Conservation (phyloP, 2,329 filamentous ascomycete genomes). For the Cladosporium sp. region DNA sequence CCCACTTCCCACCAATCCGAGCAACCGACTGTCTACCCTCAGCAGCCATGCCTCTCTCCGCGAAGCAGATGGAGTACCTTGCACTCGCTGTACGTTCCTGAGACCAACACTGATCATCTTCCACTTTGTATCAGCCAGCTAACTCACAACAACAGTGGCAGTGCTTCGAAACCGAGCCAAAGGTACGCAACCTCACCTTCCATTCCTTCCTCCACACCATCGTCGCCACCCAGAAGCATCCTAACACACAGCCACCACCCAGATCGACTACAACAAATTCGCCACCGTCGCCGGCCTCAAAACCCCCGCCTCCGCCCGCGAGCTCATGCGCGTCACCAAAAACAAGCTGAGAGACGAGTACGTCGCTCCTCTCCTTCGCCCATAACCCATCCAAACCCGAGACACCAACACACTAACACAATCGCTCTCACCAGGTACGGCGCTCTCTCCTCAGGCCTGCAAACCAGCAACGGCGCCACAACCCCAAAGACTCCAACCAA, state of each 20-base stretch:
- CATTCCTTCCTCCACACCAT: background rate
- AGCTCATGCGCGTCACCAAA: constrained; percentile 40
- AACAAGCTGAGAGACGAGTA: constrained; percentile 38
- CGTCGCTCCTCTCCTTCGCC: constrained; percentile 16
- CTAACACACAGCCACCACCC: background rate
- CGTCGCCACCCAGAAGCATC: too few species aligned
- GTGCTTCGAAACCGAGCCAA: constrained; percentile 38
- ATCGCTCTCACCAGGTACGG: background rate
- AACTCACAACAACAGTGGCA: constrained; percentile 26
- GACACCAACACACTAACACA: background rate
- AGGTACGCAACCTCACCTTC: constrained; percentile 25
- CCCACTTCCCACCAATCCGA: background rate
- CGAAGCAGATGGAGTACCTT: constrained; percentile 35
- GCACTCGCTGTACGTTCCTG: constrained; percentile 27
- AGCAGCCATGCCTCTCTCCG: constrained; percentile 31
- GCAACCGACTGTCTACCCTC: background rate
- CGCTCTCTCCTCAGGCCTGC: constrained; percentile 7
- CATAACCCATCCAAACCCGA: background rate
- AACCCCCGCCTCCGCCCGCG: constrained; percentile 33
- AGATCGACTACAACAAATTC: constrained; percentile 41
- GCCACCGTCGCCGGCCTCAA: constrained; percentile 33
- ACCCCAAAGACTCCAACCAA: constrained; percentile 5
- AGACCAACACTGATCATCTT: background rate
- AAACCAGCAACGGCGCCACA: constrained; percentile 7
- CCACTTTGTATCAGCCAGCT: background rate